Percentiles rank a stretch among this genome's conserved stretches.
Evolutionary conservation across 208 protist species (phyloP).

Genomic region (Crithidia expoeki): DNA sequence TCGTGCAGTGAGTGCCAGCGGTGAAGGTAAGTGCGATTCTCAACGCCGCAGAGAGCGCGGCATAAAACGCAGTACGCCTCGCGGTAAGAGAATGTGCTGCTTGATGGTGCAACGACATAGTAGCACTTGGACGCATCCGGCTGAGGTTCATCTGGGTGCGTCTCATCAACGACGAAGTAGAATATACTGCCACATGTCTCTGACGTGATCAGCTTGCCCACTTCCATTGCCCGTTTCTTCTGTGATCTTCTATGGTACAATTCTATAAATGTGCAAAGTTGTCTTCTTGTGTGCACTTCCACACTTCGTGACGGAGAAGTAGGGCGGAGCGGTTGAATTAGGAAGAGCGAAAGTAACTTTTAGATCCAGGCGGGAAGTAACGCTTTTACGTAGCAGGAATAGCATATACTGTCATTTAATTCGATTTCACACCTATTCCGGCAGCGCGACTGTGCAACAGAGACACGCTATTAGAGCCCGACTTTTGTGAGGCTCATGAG

Average conservation of each 20-base stretch:
- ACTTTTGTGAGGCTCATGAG: too few relatives aligned
- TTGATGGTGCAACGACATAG: slow-evolving; percentile 51
- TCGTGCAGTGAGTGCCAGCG: slow-evolving; percentile 63
- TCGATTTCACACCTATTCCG: too few relatives aligned
- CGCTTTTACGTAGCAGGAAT: too few relatives aligned
- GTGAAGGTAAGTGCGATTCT: slow-evolving; percentile 31
- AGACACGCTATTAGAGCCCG: too few relatives aligned
- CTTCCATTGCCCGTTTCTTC: slow-evolving; percentile 30
- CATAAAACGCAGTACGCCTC: slow-evolving; percentile 62
- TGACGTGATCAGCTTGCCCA: slow-evolving; percentile 47
- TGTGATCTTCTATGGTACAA: not conserved
- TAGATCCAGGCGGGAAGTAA: too few relatives aligned
- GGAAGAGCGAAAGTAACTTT: too few relatives aligned
- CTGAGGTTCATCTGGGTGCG: slow-evolving; percentile 54
- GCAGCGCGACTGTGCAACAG: too few relatives aligned
- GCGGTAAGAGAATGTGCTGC: slow-evolving; percentile 34
- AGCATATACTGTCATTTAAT: too few relatives aligned
- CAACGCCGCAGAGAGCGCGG: slow-evolving; percentile 44
- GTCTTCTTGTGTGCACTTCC: not conserved
- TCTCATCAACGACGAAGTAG: slow-evolving; percentile 68
- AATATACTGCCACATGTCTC: slow-evolving; percentile 45
- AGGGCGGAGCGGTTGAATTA: not conserved
- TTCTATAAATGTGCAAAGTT: too few relatives aligned
- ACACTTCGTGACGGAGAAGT: not conserved
- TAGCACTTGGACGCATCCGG: slow-evolving; percentile 37